These are phyloP conservation scores for Boechera divaricarpa DNA, from an alignment of 345 rosid species.

Conservation along the genomic window DNA sequence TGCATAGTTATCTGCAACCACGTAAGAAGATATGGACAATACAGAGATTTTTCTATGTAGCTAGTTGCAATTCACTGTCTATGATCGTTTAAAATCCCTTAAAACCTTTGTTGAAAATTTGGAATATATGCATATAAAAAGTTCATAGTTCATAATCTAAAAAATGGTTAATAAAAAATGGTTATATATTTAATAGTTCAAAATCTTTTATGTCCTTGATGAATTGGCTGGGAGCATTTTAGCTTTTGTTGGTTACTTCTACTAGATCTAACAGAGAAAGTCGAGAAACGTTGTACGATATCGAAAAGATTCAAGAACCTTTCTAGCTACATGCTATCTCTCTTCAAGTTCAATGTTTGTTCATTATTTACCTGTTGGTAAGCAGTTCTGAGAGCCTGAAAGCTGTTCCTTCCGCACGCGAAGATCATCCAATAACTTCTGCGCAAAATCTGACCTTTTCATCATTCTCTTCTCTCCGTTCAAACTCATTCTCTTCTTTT, in stretches of 20 bases:
- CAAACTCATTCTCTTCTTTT: constrained; percentile 33
- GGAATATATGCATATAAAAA: neutral
- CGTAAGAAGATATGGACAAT: neutral
- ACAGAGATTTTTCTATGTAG: neutral
- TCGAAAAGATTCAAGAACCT: neutral
- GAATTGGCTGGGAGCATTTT: neutral
- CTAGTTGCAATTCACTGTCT: neutral
- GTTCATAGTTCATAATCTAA: no score
- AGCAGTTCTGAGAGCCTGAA: constrained; percentile 55
- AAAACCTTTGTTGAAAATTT: neutral
- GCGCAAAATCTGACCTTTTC: constrained; percentile 85
- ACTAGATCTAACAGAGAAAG: constrained; percentile 1
- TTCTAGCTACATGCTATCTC: neutral
- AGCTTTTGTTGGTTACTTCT: neutral
- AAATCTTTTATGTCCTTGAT: neutral
- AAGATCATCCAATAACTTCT: constrained; percentile 94
- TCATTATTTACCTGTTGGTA: constrained; percentile 52
- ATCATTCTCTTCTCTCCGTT: constrained; percentile 55
- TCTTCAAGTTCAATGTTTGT: neutral
- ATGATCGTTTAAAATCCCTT: neutral
- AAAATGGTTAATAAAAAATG: no score
- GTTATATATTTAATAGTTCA: neutral
- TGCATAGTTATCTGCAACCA: constrained; percentile 49
- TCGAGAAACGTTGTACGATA: neutral
- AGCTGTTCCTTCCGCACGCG: constrained; percentile 75